These are phyloP conservation scores for Phlyctochytrium planicorne DNA, from an alignment of 192 early-diverging fungal species.

Conservation along the genomic window DNA sequence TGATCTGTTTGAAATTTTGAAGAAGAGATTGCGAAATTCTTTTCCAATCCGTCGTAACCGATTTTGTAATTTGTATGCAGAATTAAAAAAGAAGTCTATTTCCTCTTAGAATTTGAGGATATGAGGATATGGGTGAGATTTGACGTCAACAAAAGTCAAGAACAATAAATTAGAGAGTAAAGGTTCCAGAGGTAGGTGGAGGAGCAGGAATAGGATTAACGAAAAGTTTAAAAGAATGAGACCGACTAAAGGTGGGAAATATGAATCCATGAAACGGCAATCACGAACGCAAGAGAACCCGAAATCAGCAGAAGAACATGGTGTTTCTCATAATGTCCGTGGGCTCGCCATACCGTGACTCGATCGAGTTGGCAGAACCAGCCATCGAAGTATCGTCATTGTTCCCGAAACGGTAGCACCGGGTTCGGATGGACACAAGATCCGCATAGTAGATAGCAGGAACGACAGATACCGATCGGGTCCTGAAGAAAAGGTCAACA, in stretches of 20 bases:
- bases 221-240: too few relatives aligned
- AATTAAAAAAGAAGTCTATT: too few relatives aligned
- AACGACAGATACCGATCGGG: slow-evolving; percentile 45
- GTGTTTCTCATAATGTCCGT: background rate
- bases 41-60: too few relatives aligned
- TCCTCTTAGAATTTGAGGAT: too few relatives aligned
- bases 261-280: background rate
- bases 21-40: background rate
- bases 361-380: background rate
- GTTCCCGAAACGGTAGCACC: slow-evolving; percentile 15
- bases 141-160: too few relatives aligned
- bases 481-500: slow-evolving; percentile 30
- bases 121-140: too few relatives aligned
- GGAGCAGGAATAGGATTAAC: too few relatives aligned
- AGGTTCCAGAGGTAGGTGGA: too few relatives aligned
- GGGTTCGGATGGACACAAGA: slow-evolving; percentile 42
- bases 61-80: too few relatives aligned
- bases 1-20: background rate
- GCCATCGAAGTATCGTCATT: background rate
- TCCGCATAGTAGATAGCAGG: slow-evolving; percentile 54
- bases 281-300: background rate
- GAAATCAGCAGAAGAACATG: background rate
- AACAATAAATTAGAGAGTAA: too few relatives aligned
- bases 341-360: background rate
- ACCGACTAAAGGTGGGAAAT: too few relatives aligned